Conservation (phyloP, 768 basidiomycete genomes). For the Daedaleopsis nitida region DNA sequence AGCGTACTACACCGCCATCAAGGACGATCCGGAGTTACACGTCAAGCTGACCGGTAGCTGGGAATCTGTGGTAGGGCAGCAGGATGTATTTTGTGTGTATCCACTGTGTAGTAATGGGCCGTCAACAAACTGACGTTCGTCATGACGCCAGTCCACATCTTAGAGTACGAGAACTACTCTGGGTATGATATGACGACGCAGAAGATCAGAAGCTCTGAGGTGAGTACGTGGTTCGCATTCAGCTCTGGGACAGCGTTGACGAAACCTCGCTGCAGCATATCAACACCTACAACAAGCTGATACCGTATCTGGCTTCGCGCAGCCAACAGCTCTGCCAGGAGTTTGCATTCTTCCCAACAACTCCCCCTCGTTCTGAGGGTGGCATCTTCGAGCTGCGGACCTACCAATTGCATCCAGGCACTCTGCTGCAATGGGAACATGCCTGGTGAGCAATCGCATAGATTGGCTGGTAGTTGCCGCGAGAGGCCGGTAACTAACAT, state of each 20-base stretch:
- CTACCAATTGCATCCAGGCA: slow-evolving; percentile 87
- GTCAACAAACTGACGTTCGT: neutral
- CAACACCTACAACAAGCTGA: slow-evolving; percentile 68
- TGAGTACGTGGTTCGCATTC: slow-evolving; percentile 29
- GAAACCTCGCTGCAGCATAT: slow-evolving; percentile 48
- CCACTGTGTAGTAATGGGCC: neutral
- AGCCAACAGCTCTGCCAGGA: slow-evolving; percentile 85
- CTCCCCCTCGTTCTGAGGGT: slow-evolving; percentile 83
- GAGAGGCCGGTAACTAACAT: slow-evolving; percentile 1
- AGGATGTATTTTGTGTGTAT: slow-evolving; percentile 77
- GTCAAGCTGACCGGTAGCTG: slow-evolving; percentile 93
- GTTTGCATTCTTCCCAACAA: slow-evolving; percentile 93
- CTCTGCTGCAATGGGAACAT: slow-evolving; percentile 92
- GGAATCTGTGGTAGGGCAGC: slow-evolving; percentile 88
- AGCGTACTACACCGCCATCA: slow-evolving; percentile 80
- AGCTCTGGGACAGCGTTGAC: neutral
- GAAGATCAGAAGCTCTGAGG: slow-evolving; percentile 67
- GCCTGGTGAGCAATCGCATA: slow-evolving; percentile 60
- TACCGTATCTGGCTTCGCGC: slow-evolving; percentile 75
- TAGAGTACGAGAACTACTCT: slow-evolving; percentile 93
- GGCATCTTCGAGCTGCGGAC: slow-evolving; percentile 93
- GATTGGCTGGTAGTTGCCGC: neutral
- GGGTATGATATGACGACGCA: slow-evolving; percentile 80
- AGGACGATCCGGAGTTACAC: slow-evolving; percentile 67
- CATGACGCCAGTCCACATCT: slow-evolving; percentile 54